Evolutionary conservation across 164 flowering plant species (phyloP).

Genomic region (Aristolochia contorta): DNA sequence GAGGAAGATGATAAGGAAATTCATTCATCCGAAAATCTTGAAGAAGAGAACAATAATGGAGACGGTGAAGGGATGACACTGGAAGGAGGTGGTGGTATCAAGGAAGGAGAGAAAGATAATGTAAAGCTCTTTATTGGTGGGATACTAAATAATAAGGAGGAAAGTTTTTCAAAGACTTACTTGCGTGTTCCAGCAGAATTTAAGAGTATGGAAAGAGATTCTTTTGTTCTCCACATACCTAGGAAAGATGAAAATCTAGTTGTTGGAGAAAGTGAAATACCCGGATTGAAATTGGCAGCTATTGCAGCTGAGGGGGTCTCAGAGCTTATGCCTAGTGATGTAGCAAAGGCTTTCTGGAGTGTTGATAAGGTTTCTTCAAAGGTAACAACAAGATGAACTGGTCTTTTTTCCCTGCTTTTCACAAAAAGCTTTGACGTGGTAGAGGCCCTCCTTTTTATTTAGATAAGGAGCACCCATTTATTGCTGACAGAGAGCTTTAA

Average conservation of each 20-base stretch:
- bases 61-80: conserved; percentile 42
- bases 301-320: conserved; percentile 63
- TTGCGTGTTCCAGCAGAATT: conserved; percentile 74
- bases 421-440: too few species aligned
- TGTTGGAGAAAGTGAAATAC: conserved; percentile 25
- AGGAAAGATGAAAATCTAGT: conserved; percentile 36
- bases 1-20: conserved; percentile 39
- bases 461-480: too few species aligned
- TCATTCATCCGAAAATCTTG: conserved; percentile 32
- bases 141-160: conserved; percentile 70
- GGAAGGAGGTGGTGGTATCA: conserved; percentile 28
- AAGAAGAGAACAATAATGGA: conserved; percentile 32
- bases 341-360: conserved; percentile 77
- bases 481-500: too few species aligned
- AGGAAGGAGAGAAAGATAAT: conserved; percentile 39
- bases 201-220: conserved; percentile 57
- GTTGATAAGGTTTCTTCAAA: conserved; percentile 61
- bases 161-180: conserved; percentile 43
- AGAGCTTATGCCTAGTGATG: conserved; percentile 89
- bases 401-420: too few species aligned
- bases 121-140: conserved; percentile 83
- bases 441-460: too few species aligned
- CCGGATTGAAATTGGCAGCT: conserved; percentile 55
- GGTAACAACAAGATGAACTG: conserved; percentile 27
- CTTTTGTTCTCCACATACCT: conserved; percentile 64